Evolutionary conservation across 352 stramenopile genomes (phyloP), one percentile per base, ranked within the genome.

Genomic region (Phytophthora megakarya): DNA sequence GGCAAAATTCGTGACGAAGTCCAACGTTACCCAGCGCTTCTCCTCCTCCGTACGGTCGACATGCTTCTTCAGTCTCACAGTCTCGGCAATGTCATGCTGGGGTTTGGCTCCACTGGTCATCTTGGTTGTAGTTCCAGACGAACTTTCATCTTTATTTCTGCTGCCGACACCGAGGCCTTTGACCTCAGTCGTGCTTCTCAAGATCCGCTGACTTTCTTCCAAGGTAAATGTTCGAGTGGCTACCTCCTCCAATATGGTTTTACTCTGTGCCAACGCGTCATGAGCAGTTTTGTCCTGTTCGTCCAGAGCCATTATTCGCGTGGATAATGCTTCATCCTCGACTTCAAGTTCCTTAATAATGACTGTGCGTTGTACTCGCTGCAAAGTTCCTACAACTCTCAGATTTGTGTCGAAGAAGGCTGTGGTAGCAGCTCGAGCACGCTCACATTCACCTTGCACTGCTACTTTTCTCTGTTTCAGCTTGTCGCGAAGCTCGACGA

Each of bases 1-100:
- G 12, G 81, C 76, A 18, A 86, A 84, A 35, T 87, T 79, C 1
- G 80, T 40, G 40, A 71, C 39, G 32, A 91, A 90, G 56, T 95
- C 86, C 33, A 95, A 42, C 0, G 62, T 51, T 1, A 95, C 67
- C 86, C 86, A 95, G 7, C 65, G 54, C 40, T 88, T 93, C 46
- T 95, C 84, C 38, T 90, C 84, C 0, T 30, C 19, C 0, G 76
- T 67, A 15, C 82, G 77, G 18, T 84, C 57, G 0, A 13, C 33
- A 38, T 92, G 78, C 15, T 66, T 75, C 50, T 89, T 95, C 12
- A 51, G 38, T 0, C 86, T 76, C 15, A 88, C 71, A 16, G 44
- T 67, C 21, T 90, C 74, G 8, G 64, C 67, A 1, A 77, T 7
- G 15, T 73, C 49, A 0, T 58, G 5, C 1, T 72, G 44, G 42